Evolutionary conservation across 306 rosid genomes (phyloP), one percentile per base, ranked within the genome.

Genomic region (Pyrus betulifolia): DNA sequence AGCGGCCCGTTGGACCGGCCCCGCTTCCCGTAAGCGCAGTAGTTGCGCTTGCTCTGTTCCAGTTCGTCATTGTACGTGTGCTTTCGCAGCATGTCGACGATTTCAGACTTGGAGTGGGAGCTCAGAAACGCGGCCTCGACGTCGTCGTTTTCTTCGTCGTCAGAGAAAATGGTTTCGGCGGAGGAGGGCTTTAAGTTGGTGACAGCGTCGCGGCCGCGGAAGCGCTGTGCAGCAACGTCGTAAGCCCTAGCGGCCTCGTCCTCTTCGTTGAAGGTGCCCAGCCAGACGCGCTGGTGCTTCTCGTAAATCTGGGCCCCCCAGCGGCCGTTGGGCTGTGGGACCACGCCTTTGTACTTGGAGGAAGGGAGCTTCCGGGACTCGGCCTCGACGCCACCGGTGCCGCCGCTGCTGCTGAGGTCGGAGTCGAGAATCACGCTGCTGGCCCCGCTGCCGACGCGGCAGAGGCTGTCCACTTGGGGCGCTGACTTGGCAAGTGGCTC

Each of bases 231-330:
- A 0, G 98, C 99, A 46, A 88, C 85, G 84, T 95, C 99, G 84
- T 95, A 95, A 7, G 96, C 97, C 17, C 67, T 81, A 1, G 99
- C 99, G 4, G 99, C 99, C 51, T 92, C 97, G 67, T 86, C 96
- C 70, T 95, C 99, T 58, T 87, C 88, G 82, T 95, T 95, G 86
- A 95, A 95, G 12, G 99, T 95, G 4, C 99, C 99, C 7, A 95
- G 82, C 99, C 99, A 95, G 6, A 95, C 99, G 11, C 99, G 87
- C 82, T 92, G 99, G 71, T 95, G 99, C 85, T 95, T 95, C 91
- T 95, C 99, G 84, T 95, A 95, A 87, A 95, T 95, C 97, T 95
- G 99, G 1, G 99, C 98, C 0, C 99, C 99, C 99, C 99, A 95
- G 0, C 99, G 98, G 4, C 99, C 97, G 77, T 95, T 95, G 4